Evolutionary conservation across 2,329 filamentous ascomycete genomes (phyloP), one percentile per base, ranked within the genome.

Genomic region (Aspergillus latus): DNA sequence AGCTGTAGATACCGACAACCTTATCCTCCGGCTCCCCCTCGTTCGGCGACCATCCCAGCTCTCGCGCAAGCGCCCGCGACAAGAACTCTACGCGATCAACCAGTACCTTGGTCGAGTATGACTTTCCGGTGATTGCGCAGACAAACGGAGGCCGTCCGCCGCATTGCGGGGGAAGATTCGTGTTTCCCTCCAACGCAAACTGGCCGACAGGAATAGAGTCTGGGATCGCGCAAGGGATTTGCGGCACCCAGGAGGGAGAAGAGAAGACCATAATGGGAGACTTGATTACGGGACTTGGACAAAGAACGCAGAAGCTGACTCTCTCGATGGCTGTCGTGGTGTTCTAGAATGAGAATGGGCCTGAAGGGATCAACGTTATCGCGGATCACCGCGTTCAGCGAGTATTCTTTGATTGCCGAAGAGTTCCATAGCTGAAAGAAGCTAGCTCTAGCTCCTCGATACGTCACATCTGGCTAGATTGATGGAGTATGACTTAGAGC

Each of bases 1-100:
- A 30, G 40, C 56, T 58, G 44, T 52, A 55, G 16, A 58, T 42
- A 10, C 32, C 56, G 29, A 58, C 40, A 11, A 58, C 56, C 39
- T 58, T 58, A n/a, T 56, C 56, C 37, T 39, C 36, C 4, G 57
- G 48, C 30, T 49, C 26, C 13, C 57, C 52, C n/a, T 49, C 49
- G 11, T 52, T 56, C 10, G 57, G 53, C 26, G 49, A 48, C 57
- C 57, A 59, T 4, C 49, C 49, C 11, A 59, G 37, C 32, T 53
- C 49, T 9, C 36, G 44, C n/a, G 49, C 32, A 5, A 59, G 49
- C 3, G 52, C 11, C 4, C 57, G 57, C 13, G 57, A 55, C 5
- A 58, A 36, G 9, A 16, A 44, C 7, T 58, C 56, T 9, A 55
- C 56, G n/a, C 56, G 52, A 16, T 49, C 32, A 26, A 37, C 6